Base-by-base conservation (phyloP, 495 filamentous ascomycete genomes). In the Apodospora peruviana region DNA sequence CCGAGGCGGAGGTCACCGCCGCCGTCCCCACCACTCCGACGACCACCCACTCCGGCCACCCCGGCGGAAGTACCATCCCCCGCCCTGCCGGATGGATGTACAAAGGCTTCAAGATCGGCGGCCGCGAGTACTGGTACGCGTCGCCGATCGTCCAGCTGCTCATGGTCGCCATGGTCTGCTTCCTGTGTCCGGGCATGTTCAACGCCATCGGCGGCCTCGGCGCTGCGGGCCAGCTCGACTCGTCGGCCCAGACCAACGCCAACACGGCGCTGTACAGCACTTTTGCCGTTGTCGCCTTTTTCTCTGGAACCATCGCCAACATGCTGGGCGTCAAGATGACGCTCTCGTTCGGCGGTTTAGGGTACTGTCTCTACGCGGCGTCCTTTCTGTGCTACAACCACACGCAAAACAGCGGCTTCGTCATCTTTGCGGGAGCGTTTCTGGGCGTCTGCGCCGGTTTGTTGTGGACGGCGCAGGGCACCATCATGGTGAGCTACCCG, bases 401-500 rank as follows among this genome's bases (percentile, higher is more conserved):
- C 66, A 88, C 79, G 43, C 48, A 76, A 18, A 93, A 91, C 64
- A 71, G 69, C 34, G 87, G 85, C 11, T 83, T 94, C 57, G 86
- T 87, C 50, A 82, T 88, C 48, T 89, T 89, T 49, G 81, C 85
- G 38, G 87, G 87, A 46, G 83, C 82, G 14, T 74, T 86, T 20
- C 76, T 89, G 35, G 83, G 83, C 72, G 68, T 88, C 40, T 95
- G 89, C 68, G 90, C 87, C 22, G 90, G 87, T 60, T 66, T 95
- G 32, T 74, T 96, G 24, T 96, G 90, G 91, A 88, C 84, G 49
- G 91, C 89, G 0, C 91, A 96, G 68, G 91, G 91, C 49, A 87
- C 89, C 19, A 87, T 96, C 61, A 95, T 96, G 91, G 91, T 95
- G 84, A 83, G 85, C 47, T 96, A 96, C 65, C 91, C 91, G 0